Evolutionary conservation across 352 stramenopile species (phyloP), one percentile per base, ranked within the genome.

Genomic region (Globisporangium spiculum): DNA sequence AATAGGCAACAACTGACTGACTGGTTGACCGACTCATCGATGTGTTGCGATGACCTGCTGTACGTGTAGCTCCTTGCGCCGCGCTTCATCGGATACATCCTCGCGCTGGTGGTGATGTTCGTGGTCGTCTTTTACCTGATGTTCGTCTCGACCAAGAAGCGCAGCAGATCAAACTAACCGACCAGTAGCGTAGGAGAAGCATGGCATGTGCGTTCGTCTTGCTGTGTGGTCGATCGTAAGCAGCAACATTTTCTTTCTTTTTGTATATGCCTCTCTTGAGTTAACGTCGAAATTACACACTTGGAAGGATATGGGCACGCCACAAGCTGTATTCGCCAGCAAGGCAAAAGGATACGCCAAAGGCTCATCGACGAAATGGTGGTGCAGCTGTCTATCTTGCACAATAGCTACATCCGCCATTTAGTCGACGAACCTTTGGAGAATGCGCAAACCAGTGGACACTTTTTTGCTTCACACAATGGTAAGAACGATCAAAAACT

Each of bases 51-150:
- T 24, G 16, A 32, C 9, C 4, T 2, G 1, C 24, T 34, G 30
- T 18, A 27, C 16, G 27, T 24, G 60, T 66, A 94, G 87, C 76
- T 91, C 58, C 75, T 93, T 53, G 79, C 70, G 14, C 80, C 81
- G 34, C 83, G 86, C 46, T 41, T 93, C 65, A 72, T 90, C 60
- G 82, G 78, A 26, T 88, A 92, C 62, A 73, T 75, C 26, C 62
- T 93, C 27, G 83, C 80, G 9, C 61, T 94, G 26, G 36, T 85
- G 0, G 66, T 87, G 59, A 65, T 94, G 20, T 67, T 87, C 56
- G 68, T 69, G 32, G 57, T 89, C 46, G 73, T 92, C 38, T 81
- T 84, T 58, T 86, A 68, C 38, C 74, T 93, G 64, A 76, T 84
- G 77, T 90, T 85, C 67, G 68, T 85, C 63, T 75, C 76, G 12